These are phyloP conservation scores for Cyclocybe aegerita DNA, from an alignment of 768 basidiomycete genomes.

Conservation along the genomic window DNA sequence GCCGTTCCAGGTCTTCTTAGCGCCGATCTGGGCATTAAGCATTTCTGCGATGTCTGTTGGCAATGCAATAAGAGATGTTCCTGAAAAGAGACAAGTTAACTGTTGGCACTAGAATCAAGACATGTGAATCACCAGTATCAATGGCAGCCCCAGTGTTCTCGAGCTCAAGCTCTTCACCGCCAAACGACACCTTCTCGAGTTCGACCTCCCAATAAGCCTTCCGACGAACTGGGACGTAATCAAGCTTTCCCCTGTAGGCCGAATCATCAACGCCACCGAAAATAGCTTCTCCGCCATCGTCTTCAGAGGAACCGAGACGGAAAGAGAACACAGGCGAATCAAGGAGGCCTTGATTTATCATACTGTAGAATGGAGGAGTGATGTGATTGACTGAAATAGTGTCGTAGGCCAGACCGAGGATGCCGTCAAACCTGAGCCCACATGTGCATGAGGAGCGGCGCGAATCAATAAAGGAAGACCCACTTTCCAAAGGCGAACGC, in stretches of 20 bases:
- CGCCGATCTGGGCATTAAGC: slow-evolving; percentile 94
- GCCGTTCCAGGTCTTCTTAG: slow-evolving; percentile 93
- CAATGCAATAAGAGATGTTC: slow-evolving; percentile 91
- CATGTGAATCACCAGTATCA: slow-evolving; percentile 61
- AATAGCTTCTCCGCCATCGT: slow-evolving; percentile 86
- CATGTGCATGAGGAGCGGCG: not conserved
- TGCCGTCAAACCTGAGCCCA: slow-evolving; percentile 81
- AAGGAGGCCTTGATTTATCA: slow-evolving; percentile 81
- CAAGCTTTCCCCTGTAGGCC: slow-evolving; percentile 79
- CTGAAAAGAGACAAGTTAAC: slow-evolving; percentile 30
- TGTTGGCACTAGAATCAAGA: slow-evolving; percentile 7
- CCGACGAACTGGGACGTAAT: slow-evolving; percentile 87
- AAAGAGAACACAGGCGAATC: slow-evolving; percentile 92
- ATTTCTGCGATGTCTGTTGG: slow-evolving; percentile 97
- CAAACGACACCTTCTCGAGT: slow-evolving; percentile 83
- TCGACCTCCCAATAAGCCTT: slow-evolving; percentile 99
- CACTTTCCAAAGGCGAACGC: slow-evolving; percentile 96
- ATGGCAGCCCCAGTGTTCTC: slow-evolving; percentile 94
- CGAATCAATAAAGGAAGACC: slow-evolving; percentile 24
- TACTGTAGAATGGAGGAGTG: slow-evolving; percentile 90
- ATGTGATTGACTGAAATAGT: slow-evolving; percentile 95
- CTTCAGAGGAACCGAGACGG: slow-evolving; percentile 83
- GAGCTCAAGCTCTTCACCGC: slow-evolving; percentile 83
- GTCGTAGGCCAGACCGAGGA: slow-evolving; percentile 91
- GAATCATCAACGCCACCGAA: slow-evolving; percentile 86